These are phyloP conservation scores for Backusella australiensis DNA, from an alignment of 192 early-diverging fungal species.

Conservation along the genomic window DNA sequence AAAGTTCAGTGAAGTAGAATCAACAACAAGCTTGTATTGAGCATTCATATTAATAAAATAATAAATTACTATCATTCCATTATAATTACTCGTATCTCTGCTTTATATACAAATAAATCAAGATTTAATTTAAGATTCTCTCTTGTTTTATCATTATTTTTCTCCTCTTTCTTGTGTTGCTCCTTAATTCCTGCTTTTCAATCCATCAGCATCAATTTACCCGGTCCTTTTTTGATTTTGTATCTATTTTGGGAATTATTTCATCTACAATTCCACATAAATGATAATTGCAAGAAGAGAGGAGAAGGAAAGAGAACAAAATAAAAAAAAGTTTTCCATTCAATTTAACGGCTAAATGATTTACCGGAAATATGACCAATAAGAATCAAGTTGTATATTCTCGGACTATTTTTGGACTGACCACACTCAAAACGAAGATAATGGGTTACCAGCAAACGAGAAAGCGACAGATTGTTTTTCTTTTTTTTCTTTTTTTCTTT, in stretches of 20 bases:
- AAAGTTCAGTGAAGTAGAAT: neutral
- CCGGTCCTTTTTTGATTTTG: neutral
- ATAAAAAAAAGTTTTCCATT: neutral
- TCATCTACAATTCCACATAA: neutral
- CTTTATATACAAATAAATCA: too few relatives aligned
- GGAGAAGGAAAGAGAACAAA: too few relatives aligned
- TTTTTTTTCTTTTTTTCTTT: neutral
- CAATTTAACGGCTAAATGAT: neutral
- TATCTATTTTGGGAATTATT: neutral
- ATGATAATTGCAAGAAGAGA: too few relatives aligned
- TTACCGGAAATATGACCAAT: neutral
- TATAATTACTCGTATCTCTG: too few relatives aligned
- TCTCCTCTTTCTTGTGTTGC: neutral
- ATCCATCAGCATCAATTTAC: neutral
- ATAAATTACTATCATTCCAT: too few relatives aligned
- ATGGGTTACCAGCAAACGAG: neutral
- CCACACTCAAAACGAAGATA: neutral
- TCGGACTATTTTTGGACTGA: neutral
- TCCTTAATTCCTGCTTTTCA: neutral
- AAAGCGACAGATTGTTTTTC: neutral
- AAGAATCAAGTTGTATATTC: neutral
- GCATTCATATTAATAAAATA: neutral
- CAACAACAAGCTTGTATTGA: neutral
- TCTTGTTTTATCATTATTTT: too few relatives aligned
- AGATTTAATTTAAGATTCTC: too few relatives aligned